Evolutionary conservation across 2,329 filamentous ascomycete genomes (phyloP).

Genomic region (Phyllosticta ampelicida): DNA sequence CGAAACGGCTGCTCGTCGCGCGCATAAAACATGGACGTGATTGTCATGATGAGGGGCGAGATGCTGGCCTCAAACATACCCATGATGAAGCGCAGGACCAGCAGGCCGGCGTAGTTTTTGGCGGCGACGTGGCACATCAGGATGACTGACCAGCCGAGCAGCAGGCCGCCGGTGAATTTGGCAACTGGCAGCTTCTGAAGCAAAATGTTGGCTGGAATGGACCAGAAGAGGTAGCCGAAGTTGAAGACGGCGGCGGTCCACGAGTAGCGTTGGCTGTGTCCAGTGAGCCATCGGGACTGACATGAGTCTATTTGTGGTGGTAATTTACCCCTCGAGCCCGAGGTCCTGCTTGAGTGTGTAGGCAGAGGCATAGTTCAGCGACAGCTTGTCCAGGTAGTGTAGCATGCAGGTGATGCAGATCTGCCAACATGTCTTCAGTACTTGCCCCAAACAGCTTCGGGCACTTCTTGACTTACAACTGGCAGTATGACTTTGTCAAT

Average conservation of each 20-base stretch:
- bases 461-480: conserved; percentile 24
- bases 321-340: conserved; percentile 3
- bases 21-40: conserved; percentile 29
- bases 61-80: conserved; percentile 29
- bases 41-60: conserved; percentile 27
- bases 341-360: conserved; percentile 28
- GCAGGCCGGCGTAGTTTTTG: conserved; percentile 27
- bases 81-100: conserved; percentile 24
- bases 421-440: conserved; percentile 12
- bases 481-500: conserved; percentile 39
- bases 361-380: conserved; percentile 31
- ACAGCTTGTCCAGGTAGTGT: conserved; percentile 36
- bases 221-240: conserved; percentile 35
- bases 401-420: conserved; percentile 35
- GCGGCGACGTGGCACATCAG: conserved; percentile 32
- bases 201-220: conserved; percentile 28
- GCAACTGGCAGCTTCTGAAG: conserved; percentile 27
- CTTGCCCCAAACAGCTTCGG: not conserved
- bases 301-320: not conserved
- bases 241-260: conserved; percentile 36
- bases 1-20: conserved; percentile 32
- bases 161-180: conserved; percentile 28
- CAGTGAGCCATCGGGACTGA: not conserved
- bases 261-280: conserved; percentile 25
- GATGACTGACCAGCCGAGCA: conserved; percentile 35